These are phyloP conservation scores for Calonectria naviculata DNA, from an alignment of 2,329 filamentous ascomycete genomes.

Conservation along the genomic window DNA sequence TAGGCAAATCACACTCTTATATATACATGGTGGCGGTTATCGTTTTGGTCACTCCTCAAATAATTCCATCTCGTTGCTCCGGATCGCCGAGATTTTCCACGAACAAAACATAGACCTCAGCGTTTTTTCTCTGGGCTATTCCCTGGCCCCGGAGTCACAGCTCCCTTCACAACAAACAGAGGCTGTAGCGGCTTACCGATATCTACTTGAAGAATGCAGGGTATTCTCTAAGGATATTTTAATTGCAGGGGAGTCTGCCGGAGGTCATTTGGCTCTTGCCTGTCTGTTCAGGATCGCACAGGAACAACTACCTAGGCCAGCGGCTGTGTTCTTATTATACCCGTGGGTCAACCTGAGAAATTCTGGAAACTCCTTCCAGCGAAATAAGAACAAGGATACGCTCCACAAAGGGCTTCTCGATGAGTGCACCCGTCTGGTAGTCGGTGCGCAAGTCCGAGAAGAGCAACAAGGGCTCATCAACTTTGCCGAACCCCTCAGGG, in stretches of 20 bases:
- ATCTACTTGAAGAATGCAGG: background rate
- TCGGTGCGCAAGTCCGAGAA: background rate
- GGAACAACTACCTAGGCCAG: background rate
- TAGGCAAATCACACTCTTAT: background rate
- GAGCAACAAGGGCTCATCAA: background rate
- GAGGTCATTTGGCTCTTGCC: conserved; percentile 2
- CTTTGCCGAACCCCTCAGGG: background rate
- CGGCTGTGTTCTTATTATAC: background rate
- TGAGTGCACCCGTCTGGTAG: background rate
- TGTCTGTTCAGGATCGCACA: conserved; percentile 2
- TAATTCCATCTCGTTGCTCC: background rate
- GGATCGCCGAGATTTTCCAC: background rate
- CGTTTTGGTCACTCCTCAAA: background rate
- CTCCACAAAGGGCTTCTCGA: conserved; percentile 1
- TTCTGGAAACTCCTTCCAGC: conserved; percentile 3
- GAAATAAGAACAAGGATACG: conserved; percentile 13
- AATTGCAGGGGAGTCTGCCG: conserved; percentile 7
- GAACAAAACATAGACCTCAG: background rate
- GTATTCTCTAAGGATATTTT: background rate
- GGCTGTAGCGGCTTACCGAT: conserved; percentile 11
- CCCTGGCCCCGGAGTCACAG: background rate
- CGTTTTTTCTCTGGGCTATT: conserved; percentile 9
- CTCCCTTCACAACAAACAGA: conserved; percentile 3
- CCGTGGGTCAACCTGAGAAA: conserved; percentile 12
- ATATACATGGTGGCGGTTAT: background rate